Evolutionary conservation across 176 grass and related monocot species (phyloP).

Genomic region (Metroxylon sagu): DNA sequence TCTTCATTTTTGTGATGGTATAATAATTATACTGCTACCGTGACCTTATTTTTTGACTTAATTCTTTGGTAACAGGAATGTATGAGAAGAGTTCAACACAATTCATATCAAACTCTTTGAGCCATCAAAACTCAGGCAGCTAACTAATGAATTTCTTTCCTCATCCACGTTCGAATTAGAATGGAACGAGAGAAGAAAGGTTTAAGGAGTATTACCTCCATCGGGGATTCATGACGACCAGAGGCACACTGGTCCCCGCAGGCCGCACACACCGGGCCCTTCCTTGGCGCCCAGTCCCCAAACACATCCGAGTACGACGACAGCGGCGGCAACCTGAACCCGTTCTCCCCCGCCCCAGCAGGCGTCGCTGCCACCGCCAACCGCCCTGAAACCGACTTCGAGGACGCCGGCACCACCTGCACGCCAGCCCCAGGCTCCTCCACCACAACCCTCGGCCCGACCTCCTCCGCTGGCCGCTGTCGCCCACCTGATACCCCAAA

Average conservation of each 20-base stretch:
- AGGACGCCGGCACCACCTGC: slow-evolving; percentile 23
- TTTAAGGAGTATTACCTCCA: slow-evolving; percentile 37
- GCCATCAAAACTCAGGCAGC: no score
- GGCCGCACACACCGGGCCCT: slow-evolving; percentile 35
- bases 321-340: slow-evolving; percentile 58
- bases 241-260: slow-evolving; percentile 31
- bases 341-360: slow-evolving; percentile 21
- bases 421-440: slow-evolving; percentile 34
- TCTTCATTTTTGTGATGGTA: no score
- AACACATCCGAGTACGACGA: slow-evolving; percentile 73
- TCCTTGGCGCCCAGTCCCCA: slow-evolving; percentile 51
- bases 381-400: slow-evolving; percentile 21
- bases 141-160: no score
- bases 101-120: no score
- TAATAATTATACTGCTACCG: no score
- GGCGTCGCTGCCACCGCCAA: slow-evolving; percentile 26
- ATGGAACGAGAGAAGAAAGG: neutral
- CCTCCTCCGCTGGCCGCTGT: slow-evolving; percentile 4
- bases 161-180: no score
- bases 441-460: slow-evolving; percentile 40
- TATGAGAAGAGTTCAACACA: no score
- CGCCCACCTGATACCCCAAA: slow-evolving; percentile 33
- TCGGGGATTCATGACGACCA: slow-evolving; percentile 16
- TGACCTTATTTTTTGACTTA: no score
- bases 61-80: no score